Percentiles rank a stretch among this genome's conserved stretches.
These are phyloP conservation scores for Artemisia argyi DNA, from an alignment of 129 eudicot genomes.

Conservation along the genomic window DNA sequence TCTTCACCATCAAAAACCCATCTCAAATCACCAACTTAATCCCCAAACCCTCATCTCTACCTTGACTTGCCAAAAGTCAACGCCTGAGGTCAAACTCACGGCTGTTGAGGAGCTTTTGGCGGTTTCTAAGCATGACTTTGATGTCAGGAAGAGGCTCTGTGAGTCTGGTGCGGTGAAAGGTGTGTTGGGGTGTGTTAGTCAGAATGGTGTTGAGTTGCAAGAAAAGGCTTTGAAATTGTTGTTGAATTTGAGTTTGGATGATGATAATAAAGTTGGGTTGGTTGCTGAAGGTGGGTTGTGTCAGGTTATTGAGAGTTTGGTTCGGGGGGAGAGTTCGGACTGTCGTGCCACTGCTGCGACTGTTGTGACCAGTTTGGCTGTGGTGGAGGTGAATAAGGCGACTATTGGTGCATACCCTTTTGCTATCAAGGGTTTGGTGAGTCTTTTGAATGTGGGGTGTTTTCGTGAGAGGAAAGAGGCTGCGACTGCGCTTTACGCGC, in stretches of 20 bases:
- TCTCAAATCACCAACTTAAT: constrained; percentile 22
- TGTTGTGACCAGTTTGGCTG: constrained; percentile 81
- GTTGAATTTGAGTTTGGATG: constrained; percentile 82
- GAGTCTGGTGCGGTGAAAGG: constrained; percentile 88
- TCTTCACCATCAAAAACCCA: constrained; percentile 34
- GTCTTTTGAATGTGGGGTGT: constrained; percentile 48
- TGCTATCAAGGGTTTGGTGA: constrained; percentile 62
- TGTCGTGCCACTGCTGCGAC: constrained; percentile 91
- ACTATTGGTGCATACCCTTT: constrained; percentile 87
- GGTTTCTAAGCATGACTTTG: constrained; percentile 52
- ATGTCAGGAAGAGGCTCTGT: constrained; percentile 51
- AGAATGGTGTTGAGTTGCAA: constrained; percentile 30
- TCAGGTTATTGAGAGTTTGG: constrained; percentile 44
- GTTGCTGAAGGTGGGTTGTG: constrained; percentile 94
- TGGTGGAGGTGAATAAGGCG: constrained; percentile 90
- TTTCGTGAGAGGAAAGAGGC: constrained; percentile 82
- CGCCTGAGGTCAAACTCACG: constrained; percentile 33
- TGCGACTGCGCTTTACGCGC: constrained; percentile 73
- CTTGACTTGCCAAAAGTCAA: constrained; percentile 43
- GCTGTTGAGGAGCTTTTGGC: constrained; percentile 57
- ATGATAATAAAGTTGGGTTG: constrained; percentile 86
- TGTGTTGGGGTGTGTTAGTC: constrained; percentile 52
- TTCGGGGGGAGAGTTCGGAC: constrained; percentile 42
- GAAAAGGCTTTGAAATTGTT: constrained; percentile 70
- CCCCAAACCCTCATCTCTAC: constrained; percentile 51